Conservation (phyloP, 164 flowering plant species). For the Magnolia changhungtana region DNA sequence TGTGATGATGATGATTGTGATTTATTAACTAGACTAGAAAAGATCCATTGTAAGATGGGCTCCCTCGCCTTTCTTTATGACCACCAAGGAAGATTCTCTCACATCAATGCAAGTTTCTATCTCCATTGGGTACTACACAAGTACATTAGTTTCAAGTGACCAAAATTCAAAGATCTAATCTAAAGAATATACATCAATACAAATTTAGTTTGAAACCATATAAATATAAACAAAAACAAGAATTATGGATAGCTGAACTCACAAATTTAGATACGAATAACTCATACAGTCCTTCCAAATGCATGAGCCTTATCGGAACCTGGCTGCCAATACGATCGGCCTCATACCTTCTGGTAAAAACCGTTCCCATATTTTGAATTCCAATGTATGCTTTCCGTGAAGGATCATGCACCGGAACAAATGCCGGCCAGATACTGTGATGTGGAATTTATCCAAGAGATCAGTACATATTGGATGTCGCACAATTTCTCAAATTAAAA, state of each 20-base stretch:
- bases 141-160: not conserved
- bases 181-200: not conserved
- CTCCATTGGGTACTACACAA: not conserved
- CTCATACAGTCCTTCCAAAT: slow-evolving; percentile 92
- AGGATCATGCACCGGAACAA: slow-evolving; percentile 98
- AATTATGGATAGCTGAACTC: slow-evolving; percentile 27
- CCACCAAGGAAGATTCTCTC: not conserved
- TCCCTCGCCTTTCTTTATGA: not conserved
- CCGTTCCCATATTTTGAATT: slow-evolving; percentile 90
- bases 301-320: slow-evolving; percentile 93
- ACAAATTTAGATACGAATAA: slow-evolving; percentile 94
- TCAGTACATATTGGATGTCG: not conserved
- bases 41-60: not conserved
- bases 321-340: slow-evolving; percentile 91
- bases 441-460: slow-evolving; percentile 3
- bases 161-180: not conserved
- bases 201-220: not conserved
- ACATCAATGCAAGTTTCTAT: not conserved
- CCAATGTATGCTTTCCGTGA: slow-evolving; percentile 90
- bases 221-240: not conserved
- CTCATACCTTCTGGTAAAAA: slow-evolving; percentile 92
- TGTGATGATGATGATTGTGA: not conserved
- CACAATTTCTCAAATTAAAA: slow-evolving; percentile 5
- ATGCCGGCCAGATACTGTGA: slow-evolving; percentile 91
- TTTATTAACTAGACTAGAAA: not conserved